Percentiles rank a stretch among this genome's conserved stretches.
Evolutionary conservation across 192 early-diverging fungal genomes (phyloP).

Genomic region (Coemansia sp.): DNA sequence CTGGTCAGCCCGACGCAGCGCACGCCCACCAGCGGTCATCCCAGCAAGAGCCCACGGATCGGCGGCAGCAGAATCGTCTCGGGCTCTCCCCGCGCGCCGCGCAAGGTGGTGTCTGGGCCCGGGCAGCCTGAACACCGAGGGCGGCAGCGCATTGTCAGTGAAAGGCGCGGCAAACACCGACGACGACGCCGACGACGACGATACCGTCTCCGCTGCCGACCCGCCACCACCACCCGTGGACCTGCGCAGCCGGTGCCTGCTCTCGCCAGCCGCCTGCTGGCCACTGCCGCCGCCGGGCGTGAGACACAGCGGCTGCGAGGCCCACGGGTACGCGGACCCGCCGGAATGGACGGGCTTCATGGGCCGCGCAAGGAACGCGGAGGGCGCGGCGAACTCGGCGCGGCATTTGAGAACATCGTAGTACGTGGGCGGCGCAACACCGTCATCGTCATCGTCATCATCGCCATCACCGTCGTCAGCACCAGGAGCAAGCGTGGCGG

Average conservation of each 20-base stretch:
- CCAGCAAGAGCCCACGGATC: constrained; percentile 32
- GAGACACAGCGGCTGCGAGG: constrained; percentile 5
- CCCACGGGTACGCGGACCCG: constrained; percentile 28
- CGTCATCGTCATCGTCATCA: too few relatives aligned
- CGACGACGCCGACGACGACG: constrained; percentile 13
- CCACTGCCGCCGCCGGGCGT: too few relatives aligned
- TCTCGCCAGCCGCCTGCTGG: not conserved
- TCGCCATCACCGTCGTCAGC: not conserved
- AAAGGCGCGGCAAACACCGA: constrained; percentile 21
- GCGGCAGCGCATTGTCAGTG: constrained; percentile 24
- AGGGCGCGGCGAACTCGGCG: constrained; percentile 37
- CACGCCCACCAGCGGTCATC: constrained; percentile 43
- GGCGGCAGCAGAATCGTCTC: too few relatives aligned
- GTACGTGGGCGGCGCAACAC: constrained; percentile 24
- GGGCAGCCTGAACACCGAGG: constrained; percentile 46
- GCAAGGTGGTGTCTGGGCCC: not conserved
- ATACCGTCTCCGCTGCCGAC: not conserved
- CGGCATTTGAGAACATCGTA: constrained; percentile 50
- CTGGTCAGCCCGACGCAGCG: constrained; percentile 36
- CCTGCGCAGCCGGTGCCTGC: constrained; percentile 35
- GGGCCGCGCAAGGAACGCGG: constrained; percentile 26
- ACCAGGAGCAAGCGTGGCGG: not conserved
- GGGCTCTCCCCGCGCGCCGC: not conserved
- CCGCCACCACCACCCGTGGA: not conserved
- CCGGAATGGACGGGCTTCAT: constrained; percentile 30